Percentiles rank a stretch among this genome's conserved stretches.
Evolutionary conservation across 2,329 filamentous ascomycete genomes (phyloP).

Genomic region (Fusarium concolor): DNA sequence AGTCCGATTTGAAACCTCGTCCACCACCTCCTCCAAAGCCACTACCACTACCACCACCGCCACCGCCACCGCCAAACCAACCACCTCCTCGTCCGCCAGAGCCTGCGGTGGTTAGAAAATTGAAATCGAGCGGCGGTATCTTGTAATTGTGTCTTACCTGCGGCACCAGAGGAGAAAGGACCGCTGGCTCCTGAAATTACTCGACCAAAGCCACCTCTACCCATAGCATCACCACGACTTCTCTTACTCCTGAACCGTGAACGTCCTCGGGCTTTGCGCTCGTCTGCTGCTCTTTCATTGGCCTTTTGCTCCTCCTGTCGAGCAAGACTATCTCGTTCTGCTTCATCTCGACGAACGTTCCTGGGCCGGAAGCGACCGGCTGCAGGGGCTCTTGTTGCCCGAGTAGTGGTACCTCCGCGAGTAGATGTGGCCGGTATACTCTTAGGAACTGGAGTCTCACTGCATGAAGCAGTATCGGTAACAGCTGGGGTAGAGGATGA

Average conservation of each 20-base stretch:
- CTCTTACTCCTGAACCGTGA: conserved; percentile 57
- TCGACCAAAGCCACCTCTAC: conserved; percentile 54
- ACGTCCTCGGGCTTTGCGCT: conserved; percentile 54
- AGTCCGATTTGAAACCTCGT: conserved; percentile 50
- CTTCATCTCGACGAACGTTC: conserved; percentile 62
- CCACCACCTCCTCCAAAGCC: conserved; percentile 49
- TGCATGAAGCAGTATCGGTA: conserved; percentile 35
- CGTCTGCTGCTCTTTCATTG: conserved; percentile 55
- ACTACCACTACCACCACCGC: conserved; percentile 36
- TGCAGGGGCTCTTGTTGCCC: conserved; percentile 52
- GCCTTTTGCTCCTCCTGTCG: conserved; percentile 59
- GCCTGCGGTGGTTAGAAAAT: conserved; percentile 15
- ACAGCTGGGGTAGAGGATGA: conserved; percentile 29
- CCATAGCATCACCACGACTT: conserved; percentile 59
- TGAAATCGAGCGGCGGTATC: not conserved
- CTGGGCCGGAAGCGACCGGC: conserved; percentile 60
- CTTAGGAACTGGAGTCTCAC: conserved; percentile 27
- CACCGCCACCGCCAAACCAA: conserved; percentile 45
- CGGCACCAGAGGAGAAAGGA: conserved; percentile 53
- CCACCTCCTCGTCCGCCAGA: conserved; percentile 44
- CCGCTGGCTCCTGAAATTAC: conserved; percentile 53
- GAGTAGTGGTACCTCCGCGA: conserved; percentile 51
- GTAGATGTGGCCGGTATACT: conserved; percentile 44
- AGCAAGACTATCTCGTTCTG: conserved; percentile 61
- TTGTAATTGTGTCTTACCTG: conserved; percentile 37